A percentile compares a stretch with the other conserved stretches of the same genome.
phyloP scores from a whole-genome alignment of 2,329 filamentous ascomycete species.

The Paraphoma sp. region DNA sequence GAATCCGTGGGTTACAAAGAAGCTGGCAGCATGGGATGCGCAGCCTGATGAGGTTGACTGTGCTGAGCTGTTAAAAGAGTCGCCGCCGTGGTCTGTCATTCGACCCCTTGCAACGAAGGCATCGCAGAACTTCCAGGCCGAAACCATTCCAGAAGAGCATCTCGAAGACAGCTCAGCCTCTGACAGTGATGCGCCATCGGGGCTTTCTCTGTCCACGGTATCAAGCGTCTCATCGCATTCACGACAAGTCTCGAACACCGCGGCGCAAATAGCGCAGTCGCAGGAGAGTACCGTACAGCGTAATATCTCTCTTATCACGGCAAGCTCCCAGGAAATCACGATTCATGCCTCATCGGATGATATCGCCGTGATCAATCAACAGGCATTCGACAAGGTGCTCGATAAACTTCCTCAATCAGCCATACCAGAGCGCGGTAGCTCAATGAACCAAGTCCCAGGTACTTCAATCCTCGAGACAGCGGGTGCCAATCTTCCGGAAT shows the following conservation, averaged over 20 bases:
- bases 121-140: conserved; percentile 20
- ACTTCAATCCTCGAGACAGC: not conserved
- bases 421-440: conserved; percentile 12
- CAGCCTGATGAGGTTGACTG: conserved; percentile 27
- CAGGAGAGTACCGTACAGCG: conserved; percentile 30
- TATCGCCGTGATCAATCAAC: conserved; percentile 21
- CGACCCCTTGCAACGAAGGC: conserved; percentile 30
- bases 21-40: conserved; percentile 41
- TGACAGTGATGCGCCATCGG: conserved; percentile 22
- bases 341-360: conserved; percentile 26
- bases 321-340: conserved; percentile 37
- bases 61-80: conserved; percentile 37
- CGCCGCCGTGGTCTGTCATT: conserved; percentile 40
- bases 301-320: not conserved
- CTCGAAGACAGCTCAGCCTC: conserved; percentile 24
- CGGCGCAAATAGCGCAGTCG: conserved; percentile 8
- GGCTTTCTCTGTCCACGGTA: conserved; percentile 20
- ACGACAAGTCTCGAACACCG: conserved; percentile 28
- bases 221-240: conserved; percentile 30
- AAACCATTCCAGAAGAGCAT: conserved; percentile 31
- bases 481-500: conserved; percentile 12
- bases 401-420: conserved; percentile 2
- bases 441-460: not conserved
- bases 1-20: conserved; percentile 45
- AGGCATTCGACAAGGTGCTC: conserved; percentile 23